A percentile compares a stretch with the other conserved stretches of the same genome.
These are phyloP conservation scores for Penstemon davidsonii DNA, from an alignment of 257 asterid species.

Conservation along the genomic window DNA sequence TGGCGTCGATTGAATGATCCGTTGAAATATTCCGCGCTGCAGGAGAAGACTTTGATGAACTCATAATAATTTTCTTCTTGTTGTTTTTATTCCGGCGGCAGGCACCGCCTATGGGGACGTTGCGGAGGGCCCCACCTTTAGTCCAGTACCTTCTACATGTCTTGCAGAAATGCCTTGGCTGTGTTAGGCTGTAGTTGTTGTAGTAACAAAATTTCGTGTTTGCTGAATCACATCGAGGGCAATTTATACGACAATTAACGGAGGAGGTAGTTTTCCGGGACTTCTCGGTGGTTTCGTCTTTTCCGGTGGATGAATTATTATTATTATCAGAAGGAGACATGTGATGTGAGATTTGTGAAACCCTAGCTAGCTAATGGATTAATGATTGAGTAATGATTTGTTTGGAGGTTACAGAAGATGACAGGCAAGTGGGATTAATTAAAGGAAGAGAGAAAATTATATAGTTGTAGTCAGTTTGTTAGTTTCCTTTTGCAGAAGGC, in stretches of 20 bases:
- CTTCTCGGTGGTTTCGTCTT: no score
- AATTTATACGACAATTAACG: conserved; percentile 21
- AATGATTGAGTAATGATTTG: neutral
- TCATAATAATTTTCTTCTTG: conserved; percentile 29
- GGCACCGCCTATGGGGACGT: conserved; percentile 76
- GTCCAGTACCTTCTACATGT: conserved; percentile 78
- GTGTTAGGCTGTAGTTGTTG: conserved; percentile 71
- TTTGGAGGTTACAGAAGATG: neutral
- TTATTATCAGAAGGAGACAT: no score
- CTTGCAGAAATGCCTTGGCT: conserved; percentile 80
- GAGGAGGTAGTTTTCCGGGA: no score
- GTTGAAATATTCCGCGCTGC: conserved; percentile 30
- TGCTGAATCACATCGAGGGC: conserved; percentile 41
- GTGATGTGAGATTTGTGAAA: no score
- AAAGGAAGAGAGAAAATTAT: conserved; percentile 23
- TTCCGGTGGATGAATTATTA: no score
- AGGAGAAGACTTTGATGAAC: conserved; percentile 24
- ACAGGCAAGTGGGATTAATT: neutral
- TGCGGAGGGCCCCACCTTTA: conserved; percentile 70
- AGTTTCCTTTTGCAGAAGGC: conserved; percentile 51
- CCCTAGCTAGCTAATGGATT: no score
- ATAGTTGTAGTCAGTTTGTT: conserved; percentile 13
- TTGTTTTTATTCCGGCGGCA: conserved; percentile 51
- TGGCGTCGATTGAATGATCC: conserved; percentile 35
- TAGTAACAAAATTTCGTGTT: conserved; percentile 70